Percentiles rank a stretch among this genome's conserved stretches.
Evolutionary conservation across 192 early-diverging fungal genomes (phyloP).

Genomic region (Coemansia sp.): DNA sequence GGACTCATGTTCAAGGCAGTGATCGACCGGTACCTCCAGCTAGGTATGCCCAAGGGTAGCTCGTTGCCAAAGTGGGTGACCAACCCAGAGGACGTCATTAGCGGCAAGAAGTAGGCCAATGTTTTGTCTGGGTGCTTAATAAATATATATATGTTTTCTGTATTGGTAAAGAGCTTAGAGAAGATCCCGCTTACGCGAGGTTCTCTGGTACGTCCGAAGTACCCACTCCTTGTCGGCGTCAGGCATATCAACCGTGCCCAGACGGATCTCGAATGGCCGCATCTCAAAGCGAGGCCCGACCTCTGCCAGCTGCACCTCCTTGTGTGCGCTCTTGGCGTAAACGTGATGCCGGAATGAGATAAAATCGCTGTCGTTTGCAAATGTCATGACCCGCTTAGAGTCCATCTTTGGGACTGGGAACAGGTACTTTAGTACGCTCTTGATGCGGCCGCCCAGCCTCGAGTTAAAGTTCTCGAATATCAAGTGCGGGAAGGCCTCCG

Average conservation of each 20-base stretch:
- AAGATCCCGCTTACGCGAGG: constrained; percentile 79
- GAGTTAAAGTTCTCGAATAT: constrained; percentile 95
- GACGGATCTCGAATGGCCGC: constrained; percentile 93
- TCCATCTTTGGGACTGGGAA: constrained; percentile 98
- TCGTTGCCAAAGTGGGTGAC: constrained; percentile 54
- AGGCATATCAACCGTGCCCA: constrained; percentile 92
- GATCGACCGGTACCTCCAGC: constrained; percentile 50
- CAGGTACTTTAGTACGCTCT: constrained; percentile 91
- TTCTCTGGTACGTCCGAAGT: constrained; percentile 85
- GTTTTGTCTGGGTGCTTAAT: neutral
- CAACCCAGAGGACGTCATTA: constrained; percentile 43
- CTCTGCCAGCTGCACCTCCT: constrained; percentile 92
- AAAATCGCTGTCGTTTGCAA: constrained; percentile 94
- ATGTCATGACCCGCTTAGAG: constrained; percentile 95
- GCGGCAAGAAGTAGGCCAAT: constrained; percentile 20
- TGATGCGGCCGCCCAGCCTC: constrained; percentile 80
- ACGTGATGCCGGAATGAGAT: constrained; percentile 99
- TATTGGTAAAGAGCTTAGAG: constrained; percentile 46
- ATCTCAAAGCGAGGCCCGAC: constrained; percentile 99
- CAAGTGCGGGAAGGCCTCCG: constrained; percentile 95
- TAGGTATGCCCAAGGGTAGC: constrained; percentile 52
- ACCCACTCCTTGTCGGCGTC: constrained; percentile 99
- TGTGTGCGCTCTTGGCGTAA: constrained; percentile 84
- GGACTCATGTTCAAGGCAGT: constrained; percentile 43
- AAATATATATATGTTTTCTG: neutral